Base-by-base conservation (phyloP, 768 basidiomycete genomes). In the Xanthoconium purpureum region DNA sequence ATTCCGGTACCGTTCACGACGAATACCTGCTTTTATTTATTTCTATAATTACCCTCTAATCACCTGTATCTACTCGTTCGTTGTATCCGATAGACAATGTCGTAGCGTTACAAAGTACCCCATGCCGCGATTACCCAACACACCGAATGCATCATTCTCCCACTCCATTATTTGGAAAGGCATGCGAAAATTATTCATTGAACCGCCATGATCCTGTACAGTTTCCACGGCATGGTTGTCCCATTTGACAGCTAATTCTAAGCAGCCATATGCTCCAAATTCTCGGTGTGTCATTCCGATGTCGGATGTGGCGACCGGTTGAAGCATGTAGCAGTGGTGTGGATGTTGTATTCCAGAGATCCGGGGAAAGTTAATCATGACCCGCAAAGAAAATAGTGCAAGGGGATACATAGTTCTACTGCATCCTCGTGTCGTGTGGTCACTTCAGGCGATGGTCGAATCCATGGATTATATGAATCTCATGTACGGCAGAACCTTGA, bases 71-170 rank as follows among this genome's bases (percentile, higher is more conserved):
- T 29, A 50, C 57, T 50, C 38, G 39, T 39, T 52, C 38, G 52
- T 56, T 64, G 54, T 67, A 65, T 51, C 36, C 7, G 39, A 55
- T 65, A 62, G 40, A 32, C 43, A 44, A 44, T 44, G 54, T 28
- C 58, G 42, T 57, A 44, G 30, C 39, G 28, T 24, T 54, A 35
- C 48, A 13, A 28, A 39, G 38, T 28, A 15, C 24, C 33, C n/a
- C 13, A 10, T 55, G 24, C 11, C 32, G 24, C 38, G 18, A 10
- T 33, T 29, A 15, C 14, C 15, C 24, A 10, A 24, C 37, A 48
- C 48, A 15, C 10, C 33, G 14, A 29, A 17, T 8, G 8, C 11
- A 8, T 39, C 40, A 37, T 20, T 47, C 18, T 51, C 35, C 42
- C 45, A 45, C 29, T 29, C 24, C 14, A 13, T 5, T 5, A 24